These are phyloP conservation scores for Lepiota subincarnata DNA, from an alignment of 768 basidiomycete genomes.

Conservation along the genomic window DNA sequence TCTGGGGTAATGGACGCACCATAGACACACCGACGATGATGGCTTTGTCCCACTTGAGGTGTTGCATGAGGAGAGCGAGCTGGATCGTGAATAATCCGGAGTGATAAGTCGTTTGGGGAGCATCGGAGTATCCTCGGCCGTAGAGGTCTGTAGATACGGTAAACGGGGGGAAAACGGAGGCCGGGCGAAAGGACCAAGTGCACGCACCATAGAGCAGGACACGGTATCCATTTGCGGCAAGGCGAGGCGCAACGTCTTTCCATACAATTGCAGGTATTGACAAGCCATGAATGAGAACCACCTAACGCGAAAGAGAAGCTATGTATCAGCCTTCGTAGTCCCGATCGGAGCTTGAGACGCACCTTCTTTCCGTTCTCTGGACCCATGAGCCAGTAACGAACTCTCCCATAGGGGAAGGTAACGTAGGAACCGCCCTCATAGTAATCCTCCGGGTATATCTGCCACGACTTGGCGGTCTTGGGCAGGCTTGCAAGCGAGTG, in stretches of 20 bases:
- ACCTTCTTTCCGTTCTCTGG: slow-evolving; percentile 67
- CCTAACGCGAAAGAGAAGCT: slow-evolving; percentile 30
- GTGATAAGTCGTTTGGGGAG: slow-evolving; percentile 67
- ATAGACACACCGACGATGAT: slow-evolving; percentile 71
- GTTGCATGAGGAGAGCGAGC: slow-evolving; percentile 80
- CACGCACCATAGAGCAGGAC: slow-evolving; percentile 69
- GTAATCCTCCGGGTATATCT: slow-evolving; percentile 69
- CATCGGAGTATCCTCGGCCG: slow-evolving; percentile 80
- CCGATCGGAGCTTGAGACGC: slow-evolving; percentile 15
- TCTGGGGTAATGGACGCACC: slow-evolving; percentile 35
- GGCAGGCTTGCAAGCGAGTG: slow-evolving; percentile 62
- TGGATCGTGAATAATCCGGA: slow-evolving; percentile 64
- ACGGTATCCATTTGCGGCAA: slow-evolving; percentile 62
- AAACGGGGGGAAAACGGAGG: background rate
- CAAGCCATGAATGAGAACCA: slow-evolving; percentile 75
- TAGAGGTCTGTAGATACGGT: slow-evolving; percentile 54
- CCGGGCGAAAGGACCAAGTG: background rate
- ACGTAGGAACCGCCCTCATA: slow-evolving; percentile 64
- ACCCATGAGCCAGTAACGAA: slow-evolving; percentile 75
- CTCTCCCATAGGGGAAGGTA: slow-evolving; percentile 60
- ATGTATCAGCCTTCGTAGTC: background rate
- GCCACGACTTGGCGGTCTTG: slow-evolving; percentile 50
- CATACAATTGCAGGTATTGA: slow-evolving; percentile 75
- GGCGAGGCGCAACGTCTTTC: slow-evolving; percentile 66
- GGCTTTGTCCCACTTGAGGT: slow-evolving; percentile 67